These are phyloP conservation scores for Cymbidium sinense DNA, from an alignment of 106 monocot species.

Conservation along the genomic window DNA sequence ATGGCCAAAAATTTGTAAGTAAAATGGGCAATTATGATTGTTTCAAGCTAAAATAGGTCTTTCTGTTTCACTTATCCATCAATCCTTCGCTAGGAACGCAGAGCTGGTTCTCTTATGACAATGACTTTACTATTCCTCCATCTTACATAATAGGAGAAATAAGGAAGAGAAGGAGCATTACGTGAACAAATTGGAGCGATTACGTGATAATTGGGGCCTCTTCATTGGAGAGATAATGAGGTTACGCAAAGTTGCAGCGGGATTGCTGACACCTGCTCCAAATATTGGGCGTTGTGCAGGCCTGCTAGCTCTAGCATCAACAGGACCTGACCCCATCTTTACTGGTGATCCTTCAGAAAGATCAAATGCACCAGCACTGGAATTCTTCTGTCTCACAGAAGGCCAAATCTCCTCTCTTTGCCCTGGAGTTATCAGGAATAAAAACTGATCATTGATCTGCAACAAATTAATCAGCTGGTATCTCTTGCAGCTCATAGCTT, in stretches of 20 bases:
- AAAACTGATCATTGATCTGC: slow-evolving; percentile 65
- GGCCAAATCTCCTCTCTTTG: slow-evolving; percentile 69
- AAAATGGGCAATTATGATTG: not conserved
- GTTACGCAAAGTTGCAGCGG: slow-evolving; percentile 56
- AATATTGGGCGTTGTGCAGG: slow-evolving; percentile 28
- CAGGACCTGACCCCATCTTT: slow-evolving; percentile 16
- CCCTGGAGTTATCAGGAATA: slow-evolving; percentile 97
- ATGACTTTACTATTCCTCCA: not conserved
- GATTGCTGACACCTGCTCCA: slow-evolving; percentile 53
- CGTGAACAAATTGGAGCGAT: slow-evolving; percentile 46
- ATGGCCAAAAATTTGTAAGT: not conserved
- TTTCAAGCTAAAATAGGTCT: not conserved
- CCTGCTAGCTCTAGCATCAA: slow-evolving; percentile 37
- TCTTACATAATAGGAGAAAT: not conserved
- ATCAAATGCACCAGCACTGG: slow-evolving; percentile 30
- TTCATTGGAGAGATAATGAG: slow-evolving; percentile 63
- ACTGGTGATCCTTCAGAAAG: slow-evolving; percentile 66
- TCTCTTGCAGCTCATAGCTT: slow-evolving; percentile 7
- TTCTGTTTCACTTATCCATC: not conserved
- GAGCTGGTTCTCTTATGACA: not conserved
- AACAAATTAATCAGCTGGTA: slow-evolving; percentile 52
- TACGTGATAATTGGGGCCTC: slow-evolving; percentile 46
- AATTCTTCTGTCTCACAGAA: slow-evolving; percentile 41
- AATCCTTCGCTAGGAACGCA: not conserved
- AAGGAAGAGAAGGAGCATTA: slow-evolving; percentile 23